A percentile compares a stretch with the other conserved stretches of the same genome.
Conservation (phyloP, 495 filamentous ascomycete genomes). For the Thermochaetoides thermophila region DNA sequence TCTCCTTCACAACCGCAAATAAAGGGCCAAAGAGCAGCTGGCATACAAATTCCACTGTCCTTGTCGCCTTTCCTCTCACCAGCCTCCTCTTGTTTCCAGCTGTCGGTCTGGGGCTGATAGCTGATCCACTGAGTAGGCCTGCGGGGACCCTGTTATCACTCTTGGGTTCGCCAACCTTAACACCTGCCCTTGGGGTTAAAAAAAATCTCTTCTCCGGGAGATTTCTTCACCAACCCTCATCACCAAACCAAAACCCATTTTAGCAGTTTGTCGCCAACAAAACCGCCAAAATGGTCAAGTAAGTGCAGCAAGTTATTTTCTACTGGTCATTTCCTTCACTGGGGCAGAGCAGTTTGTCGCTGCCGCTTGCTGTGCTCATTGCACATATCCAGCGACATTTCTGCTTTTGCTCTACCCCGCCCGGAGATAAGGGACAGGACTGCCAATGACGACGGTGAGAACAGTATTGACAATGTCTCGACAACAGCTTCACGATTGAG, state of each 20-base stretch:
- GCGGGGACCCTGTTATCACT: conserved; percentile 13
- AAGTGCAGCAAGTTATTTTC: conserved; percentile 36
- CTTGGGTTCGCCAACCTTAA: conserved; percentile 8
- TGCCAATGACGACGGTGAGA: conserved; percentile 6
- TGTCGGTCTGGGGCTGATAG: conserved; percentile 19
- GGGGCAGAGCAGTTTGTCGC: conserved; percentile 17
- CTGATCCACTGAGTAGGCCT: conserved; percentile 14
- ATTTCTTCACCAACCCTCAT: no score
- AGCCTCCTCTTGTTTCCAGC: conserved; percentile 8
- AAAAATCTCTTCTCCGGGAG: no score
- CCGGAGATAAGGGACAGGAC: conserved; percentile 26
- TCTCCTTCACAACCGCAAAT: conserved; percentile 12
- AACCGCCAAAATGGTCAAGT: conserved; percentile 99
- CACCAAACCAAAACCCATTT: conserved; percentile 12
- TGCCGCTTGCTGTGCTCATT: no score
- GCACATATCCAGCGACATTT: no score
- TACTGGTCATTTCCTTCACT: background rate
- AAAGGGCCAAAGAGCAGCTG: conserved; percentile 17
- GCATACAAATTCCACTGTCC: conserved; percentile 8
- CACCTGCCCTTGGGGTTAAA: conserved; percentile 10
- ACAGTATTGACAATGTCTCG: conserved; percentile 17
- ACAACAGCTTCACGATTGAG: conserved; percentile 89
- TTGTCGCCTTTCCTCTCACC: conserved; percentile 8
- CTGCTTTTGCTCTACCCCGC: conserved; percentile 24
- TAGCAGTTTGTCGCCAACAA: conserved; percentile 27